These are phyloP conservation scores for Dioscorea cayenensis DNA, from an alignment of 116 monocot species.

Conservation along the genomic window DNA sequence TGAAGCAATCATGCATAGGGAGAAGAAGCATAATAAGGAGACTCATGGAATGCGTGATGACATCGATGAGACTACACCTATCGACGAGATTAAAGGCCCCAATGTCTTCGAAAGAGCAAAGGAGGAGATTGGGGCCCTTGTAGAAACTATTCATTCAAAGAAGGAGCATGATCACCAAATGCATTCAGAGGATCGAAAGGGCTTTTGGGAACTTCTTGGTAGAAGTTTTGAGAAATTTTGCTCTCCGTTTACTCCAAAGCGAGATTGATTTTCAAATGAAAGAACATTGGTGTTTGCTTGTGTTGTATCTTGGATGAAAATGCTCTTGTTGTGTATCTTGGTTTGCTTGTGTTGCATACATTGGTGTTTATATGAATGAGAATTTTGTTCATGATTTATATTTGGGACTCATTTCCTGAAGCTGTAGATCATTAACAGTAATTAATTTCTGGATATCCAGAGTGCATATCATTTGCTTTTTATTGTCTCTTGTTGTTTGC, in stretches of 20 bases:
- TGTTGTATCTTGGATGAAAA: too few relatives aligned
- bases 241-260: slow-evolving; percentile 18
- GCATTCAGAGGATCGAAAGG: slow-evolving; percentile 1
- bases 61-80: slow-evolving; percentile 68
- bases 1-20: slow-evolving; percentile 24
- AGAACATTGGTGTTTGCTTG: too few relatives aligned
- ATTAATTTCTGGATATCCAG: too few relatives aligned
- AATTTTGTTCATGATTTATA: too few relatives aligned
- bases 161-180: slow-evolving; percentile 19
- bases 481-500: too few relatives aligned
- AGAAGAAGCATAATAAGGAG: slow-evolving; percentile 46
- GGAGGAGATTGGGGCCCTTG: slow-evolving; percentile 79
- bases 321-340: not conserved
- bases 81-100: slow-evolving; percentile 63
- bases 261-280: slow-evolving; percentile 1
- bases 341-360: not conserved
- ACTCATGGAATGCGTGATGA: slow-evolving; percentile 66
- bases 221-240: slow-evolving; percentile 23
- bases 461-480: too few relatives aligned
- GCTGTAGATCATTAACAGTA: too few relatives aligned
- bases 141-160: slow-evolving; percentile 53
- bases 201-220: slow-evolving; percentile 22
- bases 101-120: slow-evolving; percentile 66
- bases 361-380: not conserved
- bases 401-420: too few relatives aligned